Conservation (phyloP, 192 early-diverging fungal species). For the Rhizophagus prolifer region DNA sequence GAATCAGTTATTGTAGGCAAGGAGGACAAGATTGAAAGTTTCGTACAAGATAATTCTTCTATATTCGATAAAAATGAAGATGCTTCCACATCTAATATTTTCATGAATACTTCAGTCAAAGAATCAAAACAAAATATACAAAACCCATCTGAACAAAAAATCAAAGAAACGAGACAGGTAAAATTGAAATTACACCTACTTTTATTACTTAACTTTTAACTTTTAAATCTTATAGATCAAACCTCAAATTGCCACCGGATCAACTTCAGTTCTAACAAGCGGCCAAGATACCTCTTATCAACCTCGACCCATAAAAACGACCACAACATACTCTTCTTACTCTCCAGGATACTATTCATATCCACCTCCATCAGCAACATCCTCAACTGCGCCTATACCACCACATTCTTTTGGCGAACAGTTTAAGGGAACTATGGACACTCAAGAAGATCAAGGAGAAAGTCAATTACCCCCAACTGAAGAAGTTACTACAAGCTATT, state of each 20-base stretch:
- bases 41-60: not conserved
- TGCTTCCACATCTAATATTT: not conserved
- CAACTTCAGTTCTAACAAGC: not conserved
- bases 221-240: not conserved
- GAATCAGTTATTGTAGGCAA: not conserved
- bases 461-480: not conserved
- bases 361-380: not conserved
- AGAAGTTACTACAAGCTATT: not conserved
- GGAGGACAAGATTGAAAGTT: not conserved
- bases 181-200: not conserved
- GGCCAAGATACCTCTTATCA: not conserved
- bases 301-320: not conserved
- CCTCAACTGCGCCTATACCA: not conserved
- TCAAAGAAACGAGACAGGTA: not conserved
- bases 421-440: not conserved
- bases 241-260: not conserved
- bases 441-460: not conserved
- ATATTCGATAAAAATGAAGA: not conserved
- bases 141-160: not conserved
- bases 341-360: conserved; percentile 8
- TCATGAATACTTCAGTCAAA: not conserved
- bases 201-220: not conserved
- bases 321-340: not conserved
- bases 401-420: not conserved
- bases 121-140: not conserved